Conservation (phyloP, 768 basidiomycete species). For the Asterophora lycoperdoides region DNA sequence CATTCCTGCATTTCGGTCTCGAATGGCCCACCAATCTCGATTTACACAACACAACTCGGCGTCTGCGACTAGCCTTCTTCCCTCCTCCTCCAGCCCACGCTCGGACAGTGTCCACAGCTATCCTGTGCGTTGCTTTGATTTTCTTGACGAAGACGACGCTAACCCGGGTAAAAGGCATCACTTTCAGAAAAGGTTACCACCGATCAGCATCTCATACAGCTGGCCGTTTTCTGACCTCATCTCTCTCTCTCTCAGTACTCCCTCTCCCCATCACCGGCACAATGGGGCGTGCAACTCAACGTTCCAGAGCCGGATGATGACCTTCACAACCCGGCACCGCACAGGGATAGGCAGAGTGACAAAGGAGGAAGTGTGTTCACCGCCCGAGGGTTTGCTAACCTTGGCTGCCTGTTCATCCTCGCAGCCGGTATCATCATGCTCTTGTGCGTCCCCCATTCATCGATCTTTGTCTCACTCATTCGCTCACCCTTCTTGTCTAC, state of each 20-base stretch:
- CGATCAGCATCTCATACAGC: background rate
- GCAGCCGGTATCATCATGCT: constrained; percentile 41
- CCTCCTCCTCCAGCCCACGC: constrained; percentile 3
- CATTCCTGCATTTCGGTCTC: background rate
- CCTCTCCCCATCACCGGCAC: constrained; percentile 40
- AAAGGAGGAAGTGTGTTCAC: constrained; percentile 57
- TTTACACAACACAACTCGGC: constrained; percentile 19
- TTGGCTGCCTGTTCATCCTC: constrained; percentile 64
- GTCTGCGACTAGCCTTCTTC: constrained; percentile 19
- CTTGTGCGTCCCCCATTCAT: constrained; percentile 42
- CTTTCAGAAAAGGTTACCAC: constrained; percentile 27
- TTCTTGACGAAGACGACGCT: background rate
- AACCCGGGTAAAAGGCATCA: constrained; percentile 20
- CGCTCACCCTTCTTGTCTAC: background rate
- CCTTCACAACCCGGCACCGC: constrained; percentile 61
- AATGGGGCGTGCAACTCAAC: constrained; percentile 43
- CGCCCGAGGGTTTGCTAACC: constrained; percentile 57
- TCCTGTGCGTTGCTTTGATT: constrained; percentile 12
- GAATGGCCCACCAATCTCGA: constrained; percentile 15
- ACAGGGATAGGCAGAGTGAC: constrained; percentile 50
- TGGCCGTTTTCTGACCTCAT: background rate
- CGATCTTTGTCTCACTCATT: background rate
- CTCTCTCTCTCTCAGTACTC: constrained; percentile 32
- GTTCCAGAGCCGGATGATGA: constrained; percentile 57
- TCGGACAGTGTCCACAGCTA: constrained; percentile 8